Evolutionary conservation across 768 basidiomycete species (phyloP), one percentile per base, ranked within the genome.

Genomic region (Chalciporus sphaerocephalus): DNA sequence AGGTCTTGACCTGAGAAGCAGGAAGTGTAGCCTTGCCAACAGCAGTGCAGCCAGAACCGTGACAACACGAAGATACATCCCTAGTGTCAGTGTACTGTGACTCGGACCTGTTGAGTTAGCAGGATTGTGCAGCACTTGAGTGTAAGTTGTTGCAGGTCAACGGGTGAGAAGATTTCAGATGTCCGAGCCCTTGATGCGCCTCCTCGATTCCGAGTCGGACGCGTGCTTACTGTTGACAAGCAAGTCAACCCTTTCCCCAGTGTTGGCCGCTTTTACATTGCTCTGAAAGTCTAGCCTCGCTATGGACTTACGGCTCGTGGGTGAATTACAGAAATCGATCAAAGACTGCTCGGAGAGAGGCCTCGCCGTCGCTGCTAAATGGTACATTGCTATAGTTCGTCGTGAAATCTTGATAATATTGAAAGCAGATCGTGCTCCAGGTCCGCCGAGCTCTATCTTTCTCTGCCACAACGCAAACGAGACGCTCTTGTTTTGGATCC

Each of bases 331-430:
- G 21, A 64, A 62, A 32, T 81, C 88, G 5, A 74, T 84, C 45
- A 78, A 74, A 47, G 85, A 91, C 58, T 91, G 88, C 54, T 72
- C 83, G 15, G 83, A 86, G 21, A 71, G 88, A 61, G 85, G 88
- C 2, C 67, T 92, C 32, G 63, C 71, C 13, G 72, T 77, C 22
- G 85, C 88, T 42, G 76, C 86, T 25, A 91, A 89, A 73, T 92
- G 89, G 89, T 90, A 59, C 46, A 73, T 53, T 42, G 22, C 52
- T 46, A 28, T 36, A 32, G 37, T 41, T 46, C 37, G 33, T 42
- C 53, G 8, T 44, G 35, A 24, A 39, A 44, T 34, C 40, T 28
- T 51, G 27, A n/a, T 13, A 18, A 51, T 46, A 38, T 52, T 55
- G 51, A 51, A 52, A 37, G 38, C 17, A 47, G 36, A 47, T 39